Evolutionary conservation across 345 rosid genomes (phyloP).

Genomic region (Populus alba): DNA sequence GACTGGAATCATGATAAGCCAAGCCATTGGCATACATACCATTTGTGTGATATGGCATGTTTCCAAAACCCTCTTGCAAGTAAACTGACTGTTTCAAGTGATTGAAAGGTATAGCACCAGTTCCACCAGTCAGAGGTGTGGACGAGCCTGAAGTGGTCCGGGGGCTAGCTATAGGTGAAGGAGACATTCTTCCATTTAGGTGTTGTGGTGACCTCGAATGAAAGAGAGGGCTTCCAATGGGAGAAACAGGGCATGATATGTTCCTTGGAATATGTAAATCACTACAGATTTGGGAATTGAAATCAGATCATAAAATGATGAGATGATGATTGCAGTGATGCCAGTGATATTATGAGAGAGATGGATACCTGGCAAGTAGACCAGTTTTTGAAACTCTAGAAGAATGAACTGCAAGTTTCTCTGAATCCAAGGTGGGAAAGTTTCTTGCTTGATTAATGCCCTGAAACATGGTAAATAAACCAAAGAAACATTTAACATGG

Average conservation of each 20-base stretch:
- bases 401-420: constrained; percentile 22
- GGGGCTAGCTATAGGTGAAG: constrained; percentile 31
- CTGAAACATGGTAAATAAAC: background rate
- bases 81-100: constrained; percentile 48
- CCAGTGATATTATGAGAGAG: background rate
- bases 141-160: constrained; percentile 29
- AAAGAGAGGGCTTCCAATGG: constrained; percentile 27
- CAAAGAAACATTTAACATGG: background rate
- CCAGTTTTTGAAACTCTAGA: constrained; percentile 15
- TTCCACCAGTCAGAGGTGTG: constrained; percentile 30
- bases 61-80: constrained; percentile 51
- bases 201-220: constrained; percentile 30
- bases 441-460: constrained; percentile 15
- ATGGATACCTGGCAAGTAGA: constrained; percentile 16
- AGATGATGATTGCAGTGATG: background rate
- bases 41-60: constrained; percentile 41
- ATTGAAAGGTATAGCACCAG: constrained; percentile 48
- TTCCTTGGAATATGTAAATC: constrained; percentile 18
- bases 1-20: constrained; percentile 49
- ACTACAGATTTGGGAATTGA: constrained; percentile 5
- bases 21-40: constrained; percentile 35
- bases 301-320: background rate
- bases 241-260: constrained; percentile 24
- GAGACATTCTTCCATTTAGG: constrained; percentile 22
- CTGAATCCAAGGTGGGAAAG: constrained; percentile 18